Base-by-base conservation (phyloP, 108 stramenopile genomes). In the Craspedostauros australis region DNA sequence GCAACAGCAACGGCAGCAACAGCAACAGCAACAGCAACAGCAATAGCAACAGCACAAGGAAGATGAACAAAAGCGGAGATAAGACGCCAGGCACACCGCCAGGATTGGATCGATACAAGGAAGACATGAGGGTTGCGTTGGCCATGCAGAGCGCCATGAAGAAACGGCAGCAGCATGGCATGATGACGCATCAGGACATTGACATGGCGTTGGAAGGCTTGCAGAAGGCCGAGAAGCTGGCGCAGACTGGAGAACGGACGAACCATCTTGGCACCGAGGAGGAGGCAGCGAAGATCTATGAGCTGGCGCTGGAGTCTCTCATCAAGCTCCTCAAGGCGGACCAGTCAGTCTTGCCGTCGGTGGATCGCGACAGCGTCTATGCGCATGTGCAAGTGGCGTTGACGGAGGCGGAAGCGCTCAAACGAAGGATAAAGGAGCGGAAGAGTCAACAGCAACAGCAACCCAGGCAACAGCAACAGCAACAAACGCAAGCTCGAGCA, bases 371-470 rank as follows among this genome's bases (percentile, higher is more conserved):
- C 25, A 43, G 23, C n/a, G 27, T 76, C 18, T 24, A 50, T 36
- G 51, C 48, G n/a, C 49, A 64, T 34, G 61, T 75, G 11, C 36
- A 62, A 30, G 36, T 63, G 8, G 73, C 73, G 1, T 46, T 79
- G 36, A 38, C 60, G 1, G 54, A 69, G 27, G 78, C 78, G 0
- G 78, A 79, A 56, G 36, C 36, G 32, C 36, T 76, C n/a, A 76
- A 76, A 39, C 0, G 1, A 51, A 34, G 12, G 5, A 51, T 67
- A 39, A 41, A 30, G 36, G 2, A 1, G 40, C 30, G 11, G 9
- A 37, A 33, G 8, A 22, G 36, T 16, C 33, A 11, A 5, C 42
- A 48, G 23, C 11, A 16, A 11, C 37, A 52, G 4, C 9, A 40
- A 34, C 26, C 21, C 21, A 11, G 1, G 36, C 29, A n/a, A 57